Evolutionary conservation across 2,329 filamentous ascomycete genomes (phyloP).

Genomic region (Claviceps digitariae): DNA sequence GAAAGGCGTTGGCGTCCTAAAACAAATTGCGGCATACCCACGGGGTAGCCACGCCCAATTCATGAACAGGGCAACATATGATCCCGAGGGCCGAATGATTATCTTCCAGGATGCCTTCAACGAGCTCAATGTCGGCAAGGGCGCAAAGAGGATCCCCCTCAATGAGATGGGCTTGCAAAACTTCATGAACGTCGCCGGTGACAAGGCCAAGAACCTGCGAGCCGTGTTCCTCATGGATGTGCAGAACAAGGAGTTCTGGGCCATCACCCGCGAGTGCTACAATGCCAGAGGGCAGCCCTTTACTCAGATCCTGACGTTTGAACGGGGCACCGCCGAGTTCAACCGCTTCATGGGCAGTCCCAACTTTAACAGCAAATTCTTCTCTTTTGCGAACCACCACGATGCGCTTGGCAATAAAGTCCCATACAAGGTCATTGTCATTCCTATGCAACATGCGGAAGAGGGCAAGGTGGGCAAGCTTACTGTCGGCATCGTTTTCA

Average conservation of each 20-base stretch:
- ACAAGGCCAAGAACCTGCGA: not conserved
- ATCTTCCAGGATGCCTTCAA: not conserved
- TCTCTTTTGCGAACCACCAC: conserved; percentile 1
- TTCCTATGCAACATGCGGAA: not conserved
- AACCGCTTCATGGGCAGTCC: conserved; percentile 1
- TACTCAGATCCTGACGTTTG: not conserved
- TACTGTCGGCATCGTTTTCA: not conserved
- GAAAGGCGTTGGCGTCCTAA: not conserved
- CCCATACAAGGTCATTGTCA: not conserved
- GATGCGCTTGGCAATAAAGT: not conserved
- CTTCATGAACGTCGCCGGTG: not conserved
- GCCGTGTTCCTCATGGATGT: conserved; percentile 1
- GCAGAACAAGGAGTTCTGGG: conserved; percentile 3
- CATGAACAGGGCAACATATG: conserved; percentile 1
- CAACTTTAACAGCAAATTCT: not conserved
- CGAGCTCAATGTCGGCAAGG: not conserved
- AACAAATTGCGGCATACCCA: not conserved
- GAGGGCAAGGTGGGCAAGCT: not conserved
- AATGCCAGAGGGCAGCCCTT: not conserved
- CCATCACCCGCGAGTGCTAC: not conserved
- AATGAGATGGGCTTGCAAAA: conserved; percentile 2
- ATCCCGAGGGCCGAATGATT: not conserved
- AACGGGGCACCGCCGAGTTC: not conserved
- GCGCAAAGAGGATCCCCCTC: not conserved
- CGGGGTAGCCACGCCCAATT: not conserved